phyloP scores from a whole-genome alignment of 2,329 filamentous ascomycete species.

The Elsinoe ampelina region DNA sequence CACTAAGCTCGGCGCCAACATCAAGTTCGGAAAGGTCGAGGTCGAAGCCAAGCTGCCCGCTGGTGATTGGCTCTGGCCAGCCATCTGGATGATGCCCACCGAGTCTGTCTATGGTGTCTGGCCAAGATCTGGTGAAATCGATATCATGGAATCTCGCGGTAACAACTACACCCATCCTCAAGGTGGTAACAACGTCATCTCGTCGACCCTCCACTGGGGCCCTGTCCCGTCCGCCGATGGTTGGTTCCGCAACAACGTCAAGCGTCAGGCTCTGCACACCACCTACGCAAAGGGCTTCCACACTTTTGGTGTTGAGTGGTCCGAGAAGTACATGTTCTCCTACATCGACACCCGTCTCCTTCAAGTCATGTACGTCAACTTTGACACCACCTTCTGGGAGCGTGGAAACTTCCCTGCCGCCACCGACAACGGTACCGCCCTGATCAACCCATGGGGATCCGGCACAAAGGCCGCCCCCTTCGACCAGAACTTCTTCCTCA shows the following conservation, averaged over 20 bases:
- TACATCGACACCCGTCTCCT: constrained; percentile 73
- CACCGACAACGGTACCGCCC: constrained; percentile 28
- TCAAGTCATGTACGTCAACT: constrained; percentile 66
- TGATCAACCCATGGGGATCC: constrained; percentile 31
- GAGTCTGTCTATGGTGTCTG: constrained; percentile 64
- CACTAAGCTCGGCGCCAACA: constrained; percentile 58
- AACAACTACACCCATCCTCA: constrained; percentile 70
- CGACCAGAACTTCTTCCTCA: constrained; percentile 34
- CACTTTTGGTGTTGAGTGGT: constrained; percentile 78
- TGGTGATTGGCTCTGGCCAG: constrained; percentile 84
- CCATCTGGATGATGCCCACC: constrained; percentile 82
- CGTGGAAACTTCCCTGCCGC: constrained; percentile 29
- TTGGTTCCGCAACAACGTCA: constrained; percentile 77
- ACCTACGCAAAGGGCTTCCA: constrained; percentile 62
- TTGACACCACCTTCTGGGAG: constrained; percentile 32
- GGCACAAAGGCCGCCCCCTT: constrained; percentile 31
- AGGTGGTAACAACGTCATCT: constrained; percentile 73
- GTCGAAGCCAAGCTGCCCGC: constrained; percentile 65
- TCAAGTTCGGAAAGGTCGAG: constrained; percentile 75
- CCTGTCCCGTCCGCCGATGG: constrained; percentile 62
- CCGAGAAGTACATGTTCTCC: constrained; percentile 77
- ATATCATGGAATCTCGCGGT: constrained; percentile 70
- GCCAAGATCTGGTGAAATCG: constrained; percentile 75
- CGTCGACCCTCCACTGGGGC: constrained; percentile 75
- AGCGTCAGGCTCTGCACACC: constrained; percentile 63